Evolutionary conservation across 305 asterid genomes (phyloP).

Genomic region (Fraxinus angustifolia): DNA sequence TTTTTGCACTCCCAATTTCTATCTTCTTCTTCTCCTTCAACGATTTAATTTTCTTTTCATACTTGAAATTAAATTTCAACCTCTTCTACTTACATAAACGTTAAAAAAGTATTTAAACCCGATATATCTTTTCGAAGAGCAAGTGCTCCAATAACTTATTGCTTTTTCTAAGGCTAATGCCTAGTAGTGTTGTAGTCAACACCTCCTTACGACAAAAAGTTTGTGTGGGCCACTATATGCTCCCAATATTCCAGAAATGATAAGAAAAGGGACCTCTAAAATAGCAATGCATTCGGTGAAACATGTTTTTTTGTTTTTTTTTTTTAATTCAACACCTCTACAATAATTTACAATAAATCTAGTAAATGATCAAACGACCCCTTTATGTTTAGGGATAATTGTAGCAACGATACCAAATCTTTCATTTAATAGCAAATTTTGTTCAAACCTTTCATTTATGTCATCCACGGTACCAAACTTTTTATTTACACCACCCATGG

Average conservation of each 20-base stretch:
- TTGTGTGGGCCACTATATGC: slow-evolving; percentile 52
- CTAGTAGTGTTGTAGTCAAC: slow-evolving; percentile 38
- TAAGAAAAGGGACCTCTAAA: slow-evolving; percentile 56
- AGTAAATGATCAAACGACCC: background rate
- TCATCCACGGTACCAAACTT: too few relatives aligned
- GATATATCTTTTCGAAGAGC: background rate
- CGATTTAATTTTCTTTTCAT: background rate
- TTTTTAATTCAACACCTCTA: background rate
- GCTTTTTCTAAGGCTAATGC: background rate
- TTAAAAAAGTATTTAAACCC: background rate
- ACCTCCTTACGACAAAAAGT: slow-evolving; percentile 51
- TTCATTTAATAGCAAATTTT: too few relatives aligned
- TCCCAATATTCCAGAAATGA: slow-evolving; percentile 65
- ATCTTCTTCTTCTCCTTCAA: background rate
- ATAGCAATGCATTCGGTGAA: slow-evolving; percentile 30
- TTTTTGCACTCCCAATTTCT: background rate
- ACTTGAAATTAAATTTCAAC: background rate
- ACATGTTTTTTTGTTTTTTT: background rate
- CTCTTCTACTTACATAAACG: background rate
- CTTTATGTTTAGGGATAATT: background rate
- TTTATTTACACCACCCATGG: too few relatives aligned
- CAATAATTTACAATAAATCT: background rate
- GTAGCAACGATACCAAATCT: too few relatives aligned
- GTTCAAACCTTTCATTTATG: too few relatives aligned
- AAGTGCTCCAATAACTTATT: background rate